Base-by-base conservation (phyloP, 2,329 filamentous ascomycete species). In the Cladorrhinum sp. region DNA sequence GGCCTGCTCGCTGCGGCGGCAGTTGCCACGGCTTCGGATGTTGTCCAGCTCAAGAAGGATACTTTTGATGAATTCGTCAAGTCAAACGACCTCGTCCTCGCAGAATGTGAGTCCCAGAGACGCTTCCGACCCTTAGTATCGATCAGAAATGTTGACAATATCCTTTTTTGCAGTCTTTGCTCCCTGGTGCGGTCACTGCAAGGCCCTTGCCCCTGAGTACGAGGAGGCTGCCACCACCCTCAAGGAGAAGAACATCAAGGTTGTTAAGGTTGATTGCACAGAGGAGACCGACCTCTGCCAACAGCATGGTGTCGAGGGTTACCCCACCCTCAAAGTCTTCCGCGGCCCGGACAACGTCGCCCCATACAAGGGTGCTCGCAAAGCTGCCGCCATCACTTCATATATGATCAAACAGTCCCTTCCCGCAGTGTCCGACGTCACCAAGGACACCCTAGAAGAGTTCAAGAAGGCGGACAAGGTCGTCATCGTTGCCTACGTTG, bases 331-430 rank as follows among this genome's bases (percentile, higher is more conserved):
- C 74, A 99, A 98, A 88, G 86, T 99, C 79, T 99, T 99, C 92
- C 92, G 93, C 71, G 93, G 95, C 69, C 78, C 80, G 49, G 91
- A 97, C 10, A 91, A 89, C 75, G 79, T 91, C 74, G 82, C 85
- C 67, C 89, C 93, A 65, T 99, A 99, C 81, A 82, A 83, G 70
- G 95, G 95, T 73, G 89, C 92, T 78, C 87, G 95, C 77, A 96
- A 98, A 83, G 88, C 93, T 67, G 87, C 85, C 77, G 83, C 82
- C 65, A 88, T 88, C 74, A 83, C 84, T 52, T 88, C 87, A 24
- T 98, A 96, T 84, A 99, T 99, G 95, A 89, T 92, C 76, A 99
- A 98, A 86, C 95, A 98, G 81, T 91, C 91, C 24, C 85, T 99
- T 63, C 95, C 95, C 57, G 90, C 95, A 66, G 93, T 99, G 66